Evolutionary conservation across 2,329 filamentous ascomycete species (phyloP).

Genomic region (Ophiostoma sp.): DNA sequence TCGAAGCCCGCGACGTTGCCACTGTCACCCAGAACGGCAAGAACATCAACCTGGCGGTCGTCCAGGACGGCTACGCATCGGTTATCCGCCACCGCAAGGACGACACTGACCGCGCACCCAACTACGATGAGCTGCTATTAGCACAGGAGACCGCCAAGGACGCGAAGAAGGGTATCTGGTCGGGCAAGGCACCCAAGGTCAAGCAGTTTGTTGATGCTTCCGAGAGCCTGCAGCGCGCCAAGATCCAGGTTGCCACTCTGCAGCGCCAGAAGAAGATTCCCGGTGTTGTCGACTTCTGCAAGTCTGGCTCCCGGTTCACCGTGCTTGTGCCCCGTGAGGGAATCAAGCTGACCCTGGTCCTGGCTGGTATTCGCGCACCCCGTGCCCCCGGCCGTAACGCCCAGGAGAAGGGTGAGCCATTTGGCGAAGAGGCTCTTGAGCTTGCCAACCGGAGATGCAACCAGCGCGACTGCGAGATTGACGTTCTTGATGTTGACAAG

Average conservation of each 20-base stretch:
- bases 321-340: constrained; percentile 87
- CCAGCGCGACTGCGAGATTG: constrained; percentile 93
- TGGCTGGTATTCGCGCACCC: constrained; percentile 87
- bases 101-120: constrained; percentile 85
- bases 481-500: constrained; percentile 93
- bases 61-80: constrained; percentile 89
- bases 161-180: constrained; percentile 92
- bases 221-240: constrained; percentile 88
- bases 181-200: constrained; percentile 71
- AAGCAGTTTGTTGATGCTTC: constrained; percentile 86
- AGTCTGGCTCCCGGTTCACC: constrained; percentile 92
- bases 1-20: constrained; percentile 90
- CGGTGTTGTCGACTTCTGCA: constrained; percentile 93
- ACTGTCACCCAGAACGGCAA: constrained; percentile 78
- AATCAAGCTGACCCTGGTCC: constrained; percentile 88
- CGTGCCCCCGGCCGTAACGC: constrained; percentile 71
- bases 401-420: constrained; percentile 80
- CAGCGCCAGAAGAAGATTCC: constrained; percentile 89
- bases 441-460: constrained; percentile 82
- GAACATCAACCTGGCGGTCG: constrained; percentile 76
- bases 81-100: constrained; percentile 94
- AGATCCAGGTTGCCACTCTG: constrained; percentile 81
- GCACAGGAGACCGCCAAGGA: constrained; percentile 79
- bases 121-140: constrained; percentile 83
- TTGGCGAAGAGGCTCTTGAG: constrained; percentile 89